A percentile compares a stretch with the other conserved stretches of the same genome.
Evolutionary conservation across 2,329 filamentous ascomycete genomes (phyloP).

Genomic region (Salinomyces thailandicus): DNA sequence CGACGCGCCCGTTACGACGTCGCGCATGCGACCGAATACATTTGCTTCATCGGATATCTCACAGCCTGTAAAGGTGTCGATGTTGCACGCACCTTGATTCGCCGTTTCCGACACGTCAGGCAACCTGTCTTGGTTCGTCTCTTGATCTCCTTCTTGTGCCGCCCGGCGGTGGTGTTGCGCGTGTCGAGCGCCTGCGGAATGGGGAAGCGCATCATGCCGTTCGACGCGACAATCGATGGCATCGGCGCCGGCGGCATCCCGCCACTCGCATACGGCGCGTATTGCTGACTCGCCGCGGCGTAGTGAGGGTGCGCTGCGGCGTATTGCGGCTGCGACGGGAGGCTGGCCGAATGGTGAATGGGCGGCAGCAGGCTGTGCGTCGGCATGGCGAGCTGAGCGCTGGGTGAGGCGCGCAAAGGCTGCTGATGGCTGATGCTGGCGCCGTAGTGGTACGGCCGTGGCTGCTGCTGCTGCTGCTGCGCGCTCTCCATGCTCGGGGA

Average conservation of each 20-base stretch:
- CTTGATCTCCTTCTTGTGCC: conserved; percentile 66
- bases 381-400: conserved; percentile 6
- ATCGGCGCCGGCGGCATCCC: conserved; percentile 14
- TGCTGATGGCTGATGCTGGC: conserved; percentile 1
- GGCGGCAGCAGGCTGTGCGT: conserved; percentile 7
- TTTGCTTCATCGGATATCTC: neutral
- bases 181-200: conserved; percentile 39
- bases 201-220: conserved; percentile 42
- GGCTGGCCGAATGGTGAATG: conserved; percentile 18
- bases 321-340: conserved; percentile 18
- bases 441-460: neutral
- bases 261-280: conserved; percentile 17
- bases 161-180: conserved; percentile 46
- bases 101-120: conserved; percentile 45
- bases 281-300: conserved; percentile 10
- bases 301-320: conserved; percentile 16
- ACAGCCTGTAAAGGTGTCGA: no score
- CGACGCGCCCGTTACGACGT: neutral
- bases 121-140: conserved; percentile 52
- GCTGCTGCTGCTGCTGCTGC: conserved; percentile 3
- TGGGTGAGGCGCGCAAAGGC: conserved; percentile 3
- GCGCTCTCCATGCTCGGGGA: conserved; percentile 2
- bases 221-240: conserved; percentile 13
- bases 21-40: conserved; percentile 1
- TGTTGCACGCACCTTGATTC: conserved; percentile 56